Evolutionary conservation across 148 eudicot genomes (phyloP), one percentile per base, ranked within the genome.

Genomic region (Camellia lanceoleosa): DNA sequence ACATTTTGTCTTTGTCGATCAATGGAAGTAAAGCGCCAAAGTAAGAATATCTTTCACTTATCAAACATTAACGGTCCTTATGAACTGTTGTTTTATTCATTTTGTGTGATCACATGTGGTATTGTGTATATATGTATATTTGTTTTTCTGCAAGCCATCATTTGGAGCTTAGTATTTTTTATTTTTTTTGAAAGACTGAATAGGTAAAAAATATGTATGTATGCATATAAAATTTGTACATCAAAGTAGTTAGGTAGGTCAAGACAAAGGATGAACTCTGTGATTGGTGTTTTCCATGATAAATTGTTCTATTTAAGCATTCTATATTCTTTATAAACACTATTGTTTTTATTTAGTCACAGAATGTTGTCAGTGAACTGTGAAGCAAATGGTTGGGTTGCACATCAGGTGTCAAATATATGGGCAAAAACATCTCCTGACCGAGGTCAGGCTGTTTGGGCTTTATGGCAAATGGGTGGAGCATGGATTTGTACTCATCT

Each of bases 391-490:
- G 98, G 98, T 43, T 94, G 98, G 98, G 97, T 91, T 52, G 89
- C 77, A 20, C 98, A 94, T 77, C 93, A 90, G 71, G 88, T 89
- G 42, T 86, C 97, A n/a, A 97, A 94, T 75, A 82, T 92, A 80
- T 94, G 98, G 98, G 97, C 93, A 46, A 94, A 92, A 88, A 87
- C 97, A 58, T 87, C 90, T 41, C 91, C 94, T 0, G 91, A 90
- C 66, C 60, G 73, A 46, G 97, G 97, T 67, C 69, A 87, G 59
- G 90, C 94, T 46, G 89, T 88, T 30, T 94, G 96, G 96, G 92
- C 97, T 13, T 59, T 90, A 52, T 94, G 98, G 98, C 98, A 89
- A 0, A 94, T 94, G 98, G 97, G 97, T 54, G 98, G 97, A 61
- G 97, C 93, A 44, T 94, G 98, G 98, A 89, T 92, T 76, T 87